These are phyloP conservation scores for Schizosaccharomyces osmophilus DNA, from an alignment of 805 yeast species.

Conservation along the genomic window DNA sequence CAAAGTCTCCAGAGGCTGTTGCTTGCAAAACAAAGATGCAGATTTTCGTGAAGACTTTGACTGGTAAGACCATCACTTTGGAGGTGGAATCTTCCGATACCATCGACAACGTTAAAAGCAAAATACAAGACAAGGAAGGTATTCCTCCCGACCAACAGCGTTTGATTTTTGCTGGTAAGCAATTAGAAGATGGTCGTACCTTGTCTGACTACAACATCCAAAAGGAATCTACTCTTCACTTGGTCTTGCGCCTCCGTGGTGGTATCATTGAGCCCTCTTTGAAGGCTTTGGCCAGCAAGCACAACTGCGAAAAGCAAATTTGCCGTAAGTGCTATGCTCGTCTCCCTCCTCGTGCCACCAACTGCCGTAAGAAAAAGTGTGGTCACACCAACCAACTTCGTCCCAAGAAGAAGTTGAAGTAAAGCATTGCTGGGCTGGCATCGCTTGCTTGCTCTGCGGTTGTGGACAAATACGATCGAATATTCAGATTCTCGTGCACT, in stretches of 20 bases:
- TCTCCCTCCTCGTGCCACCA: slow-evolving; percentile 99
- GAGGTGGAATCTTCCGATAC: slow-evolving; percentile 98
- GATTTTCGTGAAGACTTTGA: slow-evolving; percentile 70
- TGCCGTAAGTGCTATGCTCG: slow-evolving; percentile 99
- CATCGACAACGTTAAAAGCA: slow-evolving; percentile 93
- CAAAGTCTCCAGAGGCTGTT: not conserved
- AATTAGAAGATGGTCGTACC: slow-evolving; percentile 50
- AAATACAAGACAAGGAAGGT: slow-evolving; percentile 98
- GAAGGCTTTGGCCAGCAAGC: slow-evolving; percentile 96
- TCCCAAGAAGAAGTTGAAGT: slow-evolving; percentile 94
- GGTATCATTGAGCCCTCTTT: slow-evolving; percentile 99
- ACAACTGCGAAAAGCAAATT: slow-evolving; percentile 97
- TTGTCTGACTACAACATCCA: slow-evolving; percentile 98
- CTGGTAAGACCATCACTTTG: slow-evolving; percentile 88
- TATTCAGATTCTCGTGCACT: too few relatives aligned
- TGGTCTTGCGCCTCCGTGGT: slow-evolving; percentile 93
- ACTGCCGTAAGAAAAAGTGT: slow-evolving; percentile 99
- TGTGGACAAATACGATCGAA: too few relatives aligned
- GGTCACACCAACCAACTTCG: slow-evolving; percentile 99
- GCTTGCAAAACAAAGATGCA: slow-evolving; percentile 26
- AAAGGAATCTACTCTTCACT: slow-evolving; percentile 93
- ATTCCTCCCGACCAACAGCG: slow-evolving; percentile 99
- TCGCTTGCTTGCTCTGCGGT: too few relatives aligned
- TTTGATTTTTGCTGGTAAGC: slow-evolving; percentile 98
- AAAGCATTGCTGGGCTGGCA: not conserved